These are phyloP conservation scores for Camelina neglecta DNA, from an alignment of 345 rosid genomes.

Conservation along the genomic window DNA sequence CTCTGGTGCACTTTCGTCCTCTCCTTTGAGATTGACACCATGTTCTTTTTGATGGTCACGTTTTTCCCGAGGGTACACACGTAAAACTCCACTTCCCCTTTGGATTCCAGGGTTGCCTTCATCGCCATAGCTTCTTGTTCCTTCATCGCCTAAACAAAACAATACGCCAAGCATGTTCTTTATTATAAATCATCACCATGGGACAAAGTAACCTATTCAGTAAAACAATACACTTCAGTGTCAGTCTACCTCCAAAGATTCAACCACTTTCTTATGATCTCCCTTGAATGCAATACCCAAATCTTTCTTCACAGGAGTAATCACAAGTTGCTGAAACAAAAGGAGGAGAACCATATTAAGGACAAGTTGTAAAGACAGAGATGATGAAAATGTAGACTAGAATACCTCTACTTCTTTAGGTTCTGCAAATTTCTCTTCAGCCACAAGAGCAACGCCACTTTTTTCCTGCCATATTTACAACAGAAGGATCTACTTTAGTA, in stretches of 20 bases:
- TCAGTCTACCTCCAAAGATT: constrained; percentile 67
- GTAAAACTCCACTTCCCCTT: constrained; percentile 78
- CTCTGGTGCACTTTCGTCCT: constrained; percentile 86
- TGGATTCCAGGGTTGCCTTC: constrained; percentile 73
- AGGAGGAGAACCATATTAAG: not conserved
- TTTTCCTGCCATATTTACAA: too few relatives aligned
- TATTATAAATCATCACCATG: not conserved
- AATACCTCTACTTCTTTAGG: constrained; percentile 60
- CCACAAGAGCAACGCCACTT: too few relatives aligned
- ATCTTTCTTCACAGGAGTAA: constrained; percentile 78
- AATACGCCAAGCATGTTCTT: not conserved
- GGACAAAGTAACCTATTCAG: not conserved
- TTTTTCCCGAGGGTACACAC: constrained; percentile 73
- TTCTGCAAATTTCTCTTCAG: too few relatives aligned
- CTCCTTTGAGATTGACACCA: constrained; percentile 87
- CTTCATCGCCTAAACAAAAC: constrained; percentile 65
- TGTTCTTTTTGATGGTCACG: constrained; percentile 67
- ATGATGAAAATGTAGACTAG: not conserved
- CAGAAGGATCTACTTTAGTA: too few relatives aligned
- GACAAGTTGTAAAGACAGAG: not conserved
- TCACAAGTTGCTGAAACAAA: constrained; percentile 64
- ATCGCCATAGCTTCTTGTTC: constrained; percentile 89
- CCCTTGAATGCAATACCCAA: constrained; percentile 89
- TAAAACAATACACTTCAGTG: not conserved
- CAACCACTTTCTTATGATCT: constrained; percentile 69